Base-by-base conservation (phyloP, 2,329 filamentous ascomycete species). In the Pseudocercospora eumusae region DNA sequence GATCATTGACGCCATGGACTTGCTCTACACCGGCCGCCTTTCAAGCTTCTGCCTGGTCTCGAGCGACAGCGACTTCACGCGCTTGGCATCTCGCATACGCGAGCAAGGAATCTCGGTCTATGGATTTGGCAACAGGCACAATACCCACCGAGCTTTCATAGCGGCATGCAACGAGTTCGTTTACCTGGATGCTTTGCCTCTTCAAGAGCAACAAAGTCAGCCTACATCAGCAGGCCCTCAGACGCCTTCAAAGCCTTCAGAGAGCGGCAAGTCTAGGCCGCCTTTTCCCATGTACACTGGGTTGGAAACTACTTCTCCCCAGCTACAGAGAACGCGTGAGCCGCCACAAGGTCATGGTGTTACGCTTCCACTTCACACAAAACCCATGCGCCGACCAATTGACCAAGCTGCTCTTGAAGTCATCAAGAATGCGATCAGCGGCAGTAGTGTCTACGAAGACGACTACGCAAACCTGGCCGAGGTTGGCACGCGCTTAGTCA, bases 1-100 rank as follows among this genome's bases (percentile, higher is more conserved):
- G 74, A 75, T 75, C 47, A 75, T 74, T 25, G 70, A 76, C 44
- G 73, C 73, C 15, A 76, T 75, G 73, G 73, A 75, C 56, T 62
- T 76, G 13, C 62, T 76, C 6, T 74, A 75, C 61, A 74, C 71
- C 7, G 69, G 66, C 15, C 69, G 72, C n/a, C 74, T 74, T 59
- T 68, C 70, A 25, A 69, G 68, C 15, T 76, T 75, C 61, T 76
- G 73, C 56, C 60, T 75, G 23, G 73, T 74, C 15, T 74, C 73
- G 3, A 75, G 74, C 60, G 74, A 76, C 60, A 74, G 73, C 66
- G 74, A 76, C 65, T 76, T 75, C 57, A 75, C 74, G 3, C 70
- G 71, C 5, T 66, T 76, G 9, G 73, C 72, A 45, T 70, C 71
- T 42, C 66, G 74, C 18, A 74, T 75, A 13, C 73, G 74, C 8